Base-by-base conservation (phyloP, 179 eudicot species). In the Gypsophila paniculata region DNA sequence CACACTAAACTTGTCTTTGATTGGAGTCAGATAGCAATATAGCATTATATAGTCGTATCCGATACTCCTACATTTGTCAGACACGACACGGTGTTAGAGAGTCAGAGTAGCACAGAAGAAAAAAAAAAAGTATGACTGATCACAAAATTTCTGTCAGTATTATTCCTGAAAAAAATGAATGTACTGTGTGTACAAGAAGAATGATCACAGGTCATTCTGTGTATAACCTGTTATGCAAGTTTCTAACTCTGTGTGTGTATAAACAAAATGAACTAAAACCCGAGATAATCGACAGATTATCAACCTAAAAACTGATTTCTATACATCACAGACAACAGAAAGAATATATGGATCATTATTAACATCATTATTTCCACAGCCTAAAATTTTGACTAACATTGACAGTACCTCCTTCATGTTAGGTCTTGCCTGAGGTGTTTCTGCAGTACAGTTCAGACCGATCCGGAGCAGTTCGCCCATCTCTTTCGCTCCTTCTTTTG, bases 361-460 rank as follows among this genome's bases (percentile, higher is more conserved):
- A 12, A 26, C 58, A 22, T 71, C 73, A 21, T 60, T 57, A 21
- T 60, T 57, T 75, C 67, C 76, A 66, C 42, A 76, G 3, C 83
- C 83, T 38, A 76, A 18, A 74, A 94, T 80, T 63, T 76, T 81
- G 55, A 86, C 67, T 82, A 94, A 70, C 88, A 88, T 82, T 8
- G 85, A 87, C 70, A 94, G 65, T 13, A 90, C 97, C 80, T 91
- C 95, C 85, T 92, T 94, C 97, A 94, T 94, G 66, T 91, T 86
- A 25, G 99, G 99, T 85, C 99, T 85, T 6, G 75, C 81, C 49
- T 85, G 92, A 14, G 99, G 99, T 52, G 69, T 44, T 71, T 90
- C 99, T 6, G 83, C 84, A 7, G 96, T 86, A 70, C 99, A 94
- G 74, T 79, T 79, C n/a, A 90, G 70, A 26, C 93, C 99, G 13